Evolutionary conservation across 129 eudicot species (phyloP).

Genomic region (Apium graveolens): DNA sequence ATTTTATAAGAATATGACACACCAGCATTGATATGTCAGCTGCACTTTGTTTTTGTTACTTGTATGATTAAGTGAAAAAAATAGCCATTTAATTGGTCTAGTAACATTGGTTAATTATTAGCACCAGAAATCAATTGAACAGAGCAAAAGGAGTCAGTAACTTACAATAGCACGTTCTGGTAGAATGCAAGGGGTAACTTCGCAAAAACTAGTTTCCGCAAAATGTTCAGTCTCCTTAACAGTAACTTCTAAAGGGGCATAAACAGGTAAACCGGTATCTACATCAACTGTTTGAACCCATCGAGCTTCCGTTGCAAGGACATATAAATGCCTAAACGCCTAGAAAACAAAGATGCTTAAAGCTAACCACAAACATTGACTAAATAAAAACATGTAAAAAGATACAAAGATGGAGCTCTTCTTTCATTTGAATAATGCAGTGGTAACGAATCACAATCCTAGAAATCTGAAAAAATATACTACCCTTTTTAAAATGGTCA

Average conservation of each 20-base stretch:
- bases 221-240: conserved; percentile 68
- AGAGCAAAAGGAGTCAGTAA: neutral
- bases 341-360: conserved; percentile 18
- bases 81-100: neutral
- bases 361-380: neutral
- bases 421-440: neutral
- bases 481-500: neutral
- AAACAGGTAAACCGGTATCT: conserved; percentile 85
- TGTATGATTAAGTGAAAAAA: neutral
- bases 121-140: neutral
- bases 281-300: conserved; percentile 99
- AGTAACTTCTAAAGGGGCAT: conserved; percentile 93
- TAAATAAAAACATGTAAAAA: neutral
- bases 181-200: conserved; percentile 92
- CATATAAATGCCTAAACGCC: conserved; percentile 96
- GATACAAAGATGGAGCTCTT: neutral
- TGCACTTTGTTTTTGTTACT: no score
- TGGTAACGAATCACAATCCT: neutral
- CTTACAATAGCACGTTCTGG: conserved; percentile 91
- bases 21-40: no score
- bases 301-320: conserved; percentile 95
- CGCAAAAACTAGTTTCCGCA: conserved; percentile 89
- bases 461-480: neutral
- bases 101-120: neutral
- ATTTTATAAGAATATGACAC: no score